phyloP scores from a whole-genome alignment of 1,284 basidiomycete species.

The Trichosporon sp. region DNA sequence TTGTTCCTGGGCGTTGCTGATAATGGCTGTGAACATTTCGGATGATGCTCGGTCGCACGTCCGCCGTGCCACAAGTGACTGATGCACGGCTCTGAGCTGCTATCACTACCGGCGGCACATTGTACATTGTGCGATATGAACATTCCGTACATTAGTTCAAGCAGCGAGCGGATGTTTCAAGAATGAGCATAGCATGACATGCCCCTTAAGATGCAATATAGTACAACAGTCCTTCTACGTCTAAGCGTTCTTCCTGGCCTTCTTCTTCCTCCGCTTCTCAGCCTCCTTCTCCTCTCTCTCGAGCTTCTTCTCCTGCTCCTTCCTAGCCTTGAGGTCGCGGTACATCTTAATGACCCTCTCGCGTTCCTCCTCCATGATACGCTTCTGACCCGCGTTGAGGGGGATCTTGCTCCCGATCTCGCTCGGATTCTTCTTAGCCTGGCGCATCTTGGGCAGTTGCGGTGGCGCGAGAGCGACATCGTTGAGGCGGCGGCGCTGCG shows the following conservation, averaged over 20 bases:
- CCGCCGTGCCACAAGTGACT: neutral
- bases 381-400: conserved; percentile 39
- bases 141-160: too few species aligned
- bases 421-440: conserved; percentile 5
- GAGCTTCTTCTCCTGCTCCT: conserved; percentile 15
- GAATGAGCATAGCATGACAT: neutral
- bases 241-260: neutral
- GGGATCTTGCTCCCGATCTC: conserved; percentile 23
- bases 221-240: neutral
- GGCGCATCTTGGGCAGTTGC: conserved; percentile 18
- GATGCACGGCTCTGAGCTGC: too few species aligned
- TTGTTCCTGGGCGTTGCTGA: neutral
- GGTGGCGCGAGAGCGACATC: conserved; percentile 31
- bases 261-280: conserved; percentile 7
- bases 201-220: neutral
- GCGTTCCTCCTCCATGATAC: conserved; percentile 43
- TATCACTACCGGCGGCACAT: too few species aligned
- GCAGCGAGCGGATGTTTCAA: too few species aligned
- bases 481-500: conserved; percentile 16
- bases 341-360: conserved; percentile 41
- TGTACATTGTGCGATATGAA: too few species aligned
- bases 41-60: neutral
- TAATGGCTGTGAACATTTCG: neutral
- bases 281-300: conserved; percentile 19
- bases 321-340: conserved; percentile 25